Evolutionary conservation across 164 flowering plant genomes (phyloP).

Genomic region (Paratinospora sagittata): DNA sequence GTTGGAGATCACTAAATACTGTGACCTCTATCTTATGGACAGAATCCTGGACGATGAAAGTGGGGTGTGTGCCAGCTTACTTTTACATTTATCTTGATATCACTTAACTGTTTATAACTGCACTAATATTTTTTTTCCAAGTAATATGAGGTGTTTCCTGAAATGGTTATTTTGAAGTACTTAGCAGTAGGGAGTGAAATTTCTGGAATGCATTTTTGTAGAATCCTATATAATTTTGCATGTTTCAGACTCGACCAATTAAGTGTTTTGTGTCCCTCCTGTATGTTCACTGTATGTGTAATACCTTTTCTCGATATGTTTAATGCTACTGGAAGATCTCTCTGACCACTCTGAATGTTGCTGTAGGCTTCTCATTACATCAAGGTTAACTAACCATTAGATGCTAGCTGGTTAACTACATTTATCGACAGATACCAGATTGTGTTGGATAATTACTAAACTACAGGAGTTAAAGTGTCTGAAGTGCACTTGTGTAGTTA

Average conservation of each 20-base stretch:
- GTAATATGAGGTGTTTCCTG: neutral
- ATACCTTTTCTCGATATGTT: too few species aligned
- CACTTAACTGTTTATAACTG: neutral
- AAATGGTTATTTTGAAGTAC: neutral
- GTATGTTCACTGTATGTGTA: neutral
- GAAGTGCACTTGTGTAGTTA: too few species aligned
- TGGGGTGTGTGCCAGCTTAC: conserved; percentile 46
- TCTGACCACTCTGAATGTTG: neutral
- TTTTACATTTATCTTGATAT: neutral
- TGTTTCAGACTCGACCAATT: neutral
- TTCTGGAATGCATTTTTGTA: neutral
- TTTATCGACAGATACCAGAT: too few species aligned
- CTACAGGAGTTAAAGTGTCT: too few species aligned
- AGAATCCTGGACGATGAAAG: conserved; percentile 90
- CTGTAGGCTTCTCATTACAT: too few species aligned
- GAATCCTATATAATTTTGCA: neutral
- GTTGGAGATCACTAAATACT: conserved; percentile 82
- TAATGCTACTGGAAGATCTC: neutral
- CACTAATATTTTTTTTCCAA: neutral
- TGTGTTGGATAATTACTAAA: too few species aligned
- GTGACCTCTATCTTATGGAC: conserved; percentile 98
- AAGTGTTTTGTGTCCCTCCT: neutral
- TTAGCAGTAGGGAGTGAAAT: neutral
- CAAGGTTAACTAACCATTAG: too few species aligned
- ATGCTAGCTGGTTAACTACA: too few species aligned